Evolutionary conservation across 2,329 filamentous ascomycete genomes (phyloP).

Genomic region (Chlorencoelia australis): DNA sequence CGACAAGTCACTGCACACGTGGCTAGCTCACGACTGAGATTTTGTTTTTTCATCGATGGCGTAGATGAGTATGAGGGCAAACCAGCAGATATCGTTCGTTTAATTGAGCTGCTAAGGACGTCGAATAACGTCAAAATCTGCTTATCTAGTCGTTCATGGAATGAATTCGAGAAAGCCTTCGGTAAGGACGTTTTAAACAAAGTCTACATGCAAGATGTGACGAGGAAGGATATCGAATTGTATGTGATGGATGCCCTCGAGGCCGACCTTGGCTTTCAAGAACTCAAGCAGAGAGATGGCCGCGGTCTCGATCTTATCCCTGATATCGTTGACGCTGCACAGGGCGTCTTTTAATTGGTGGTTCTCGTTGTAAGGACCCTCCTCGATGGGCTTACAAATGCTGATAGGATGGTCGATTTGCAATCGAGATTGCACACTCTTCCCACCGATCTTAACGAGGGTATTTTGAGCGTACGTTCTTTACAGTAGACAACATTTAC

Average conservation of each 20-base stretch:
- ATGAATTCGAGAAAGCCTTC: not conserved
- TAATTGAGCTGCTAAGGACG: not conserved
- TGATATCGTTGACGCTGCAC: not conserved
- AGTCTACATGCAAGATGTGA: not conserved
- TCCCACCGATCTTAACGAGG: not conserved
- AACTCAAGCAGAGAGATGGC: not conserved
- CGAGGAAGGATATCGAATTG: not conserved
- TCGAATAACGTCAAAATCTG: not conserved
- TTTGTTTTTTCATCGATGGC: constrained; percentile 1
- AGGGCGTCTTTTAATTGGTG: not conserved
- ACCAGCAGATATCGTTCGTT: not conserved
- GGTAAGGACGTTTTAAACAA: not conserved
- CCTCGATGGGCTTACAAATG: not conserved
- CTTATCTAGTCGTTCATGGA: constrained; percentile 2
- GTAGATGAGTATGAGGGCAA: constrained; percentile 1
- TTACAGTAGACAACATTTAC: not conserved
- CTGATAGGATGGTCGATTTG: not conserved
- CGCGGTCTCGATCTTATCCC: not conserved
- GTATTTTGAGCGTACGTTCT: not conserved
- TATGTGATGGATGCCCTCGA: not conserved
- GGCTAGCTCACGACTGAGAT: too few species aligned
- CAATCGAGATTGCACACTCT: not conserved
- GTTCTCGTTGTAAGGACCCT: not conserved
- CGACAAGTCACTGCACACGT: too few species aligned
- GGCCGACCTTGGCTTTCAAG: not conserved